Percentiles rank a stretch among this genome's conserved stretches.
Evolutionary conservation across 78 protist species (phyloP).

Genomic region (slime mould (Dictyostelium discoideum)): dicty_2.7 NC_007088.5:6521001-6521500

Average conservation of each 20-base stretch:
- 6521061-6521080: not conserved
- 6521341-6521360: conserved; percentile 30
- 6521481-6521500: too few relatives aligned
- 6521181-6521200: not conserved
- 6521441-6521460: conserved; percentile 64
- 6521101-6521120: not conserved
- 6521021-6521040: not conserved
- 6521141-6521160: too few relatives aligned
- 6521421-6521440: conserved; percentile 64
- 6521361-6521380: conserved; percentile 32
- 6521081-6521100: not conserved
- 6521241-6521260: conserved; percentile 47
- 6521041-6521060: not conserved
- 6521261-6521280: conserved; percentile 56
- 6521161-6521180: too few relatives aligned
- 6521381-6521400: conserved; percentile 64
- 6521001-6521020: not conserved
- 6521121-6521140: not conserved
- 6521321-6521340: conserved; percentile 54
- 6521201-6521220: not conserved
- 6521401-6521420: conserved; percentile 56
- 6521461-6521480: conserved; percentile 6
- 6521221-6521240: conserved; percentile 17
- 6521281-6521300: conserved; percentile 77
- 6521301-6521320: conserved; percentile 80